Conservation (phyloP, 352 stramenopile genomes). For the Phytophthora melonis region DNA sequence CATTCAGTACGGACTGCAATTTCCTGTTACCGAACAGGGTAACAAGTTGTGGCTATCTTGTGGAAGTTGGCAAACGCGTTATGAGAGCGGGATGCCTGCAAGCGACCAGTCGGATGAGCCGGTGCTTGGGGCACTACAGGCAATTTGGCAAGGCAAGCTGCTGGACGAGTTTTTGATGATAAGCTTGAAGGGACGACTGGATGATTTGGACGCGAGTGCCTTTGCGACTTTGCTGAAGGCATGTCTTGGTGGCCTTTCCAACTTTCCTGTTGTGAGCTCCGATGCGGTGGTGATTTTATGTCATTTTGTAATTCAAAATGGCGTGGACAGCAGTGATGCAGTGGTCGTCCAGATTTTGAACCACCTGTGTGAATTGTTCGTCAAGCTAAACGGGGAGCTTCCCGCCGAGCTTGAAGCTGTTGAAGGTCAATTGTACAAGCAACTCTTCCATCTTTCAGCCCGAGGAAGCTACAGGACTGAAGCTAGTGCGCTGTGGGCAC, state of each 20-base stretch:
- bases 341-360: slow-evolving; percentile 70
- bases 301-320: slow-evolving; percentile 69
- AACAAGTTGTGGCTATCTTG: slow-evolving; percentile 62
- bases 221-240: slow-evolving; percentile 64
- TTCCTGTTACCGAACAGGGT: slow-evolving; percentile 49
- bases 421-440: slow-evolving; percentile 61
- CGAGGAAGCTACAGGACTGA: slow-evolving; percentile 61
- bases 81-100: slow-evolving; percentile 17
- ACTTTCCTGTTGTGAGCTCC: slow-evolving; percentile 65
- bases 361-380: slow-evolving; percentile 66
- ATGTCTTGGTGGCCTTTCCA: slow-evolving; percentile 56
- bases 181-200: slow-evolving; percentile 76
- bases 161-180: slow-evolving; percentile 86
- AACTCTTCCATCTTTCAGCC: slow-evolving; percentile 69
- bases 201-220: slow-evolving; percentile 61
- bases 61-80: slow-evolving; percentile 60
- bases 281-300: slow-evolving; percentile 78
- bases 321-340: slow-evolving; percentile 44
- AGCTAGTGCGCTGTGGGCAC: slow-evolving; percentile 59
- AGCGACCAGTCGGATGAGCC: slow-evolving; percentile 8
- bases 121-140: slow-evolving; percentile 45
- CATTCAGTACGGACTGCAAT: slow-evolving; percentile 67
- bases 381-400: slow-evolving; percentile 49
- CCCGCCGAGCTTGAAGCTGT: slow-evolving; percentile 63
- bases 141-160: slow-evolving; percentile 80